Base-by-base conservation (phyloP, 257 asterid genomes). In the Solanum sejunctum region DNA sequence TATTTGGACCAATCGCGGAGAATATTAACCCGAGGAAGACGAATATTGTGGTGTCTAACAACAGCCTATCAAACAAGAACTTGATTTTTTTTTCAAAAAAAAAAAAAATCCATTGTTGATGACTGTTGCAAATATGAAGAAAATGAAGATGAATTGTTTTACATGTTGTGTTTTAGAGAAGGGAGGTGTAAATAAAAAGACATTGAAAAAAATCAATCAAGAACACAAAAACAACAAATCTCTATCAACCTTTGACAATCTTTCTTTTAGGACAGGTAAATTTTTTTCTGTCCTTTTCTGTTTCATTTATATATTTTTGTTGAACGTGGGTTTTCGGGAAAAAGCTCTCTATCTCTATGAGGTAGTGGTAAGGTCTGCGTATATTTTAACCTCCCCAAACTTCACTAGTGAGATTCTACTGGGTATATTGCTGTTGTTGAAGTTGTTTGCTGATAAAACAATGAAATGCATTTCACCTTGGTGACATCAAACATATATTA, bases 261-360 rank as follows among this genome's bases (percentile, higher is more conserved):
- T 93, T 56, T 92, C 97, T 79, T 75, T 89, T 83, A 92, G 88
- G 90, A 85, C 90, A 77, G 97, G 97, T 93, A 87, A 81, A 10
- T 15, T 80, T 52, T 21, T 26, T 32, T 70, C 8, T 8, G 87
- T 63, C 83, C 81, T 77, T 72, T 56, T 79, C 64, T 36, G 60
- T 70, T 80, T 66, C 87, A 86, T 85, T 5, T 16, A 36, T 36
- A 36, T 36, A 26, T 15, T 51, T 51, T 77, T 77, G n/a, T 26
- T 16, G 36, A 32, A 32, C 36, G 0, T 32, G 36, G 36, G 0
- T 32, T 32, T 32, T 32, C 3, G 36, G 3, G 3, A 32, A 32
- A 32, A 3, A 28, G 3, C 3, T 28, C 32, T 28, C 32, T 28
- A 28, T 28, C 32, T 28, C 32, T 28, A 2, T 2, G 32, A 28